Base-by-base conservation (phyloP, 805 yeast genomes). In the Ogataea kodamae region DNA sequence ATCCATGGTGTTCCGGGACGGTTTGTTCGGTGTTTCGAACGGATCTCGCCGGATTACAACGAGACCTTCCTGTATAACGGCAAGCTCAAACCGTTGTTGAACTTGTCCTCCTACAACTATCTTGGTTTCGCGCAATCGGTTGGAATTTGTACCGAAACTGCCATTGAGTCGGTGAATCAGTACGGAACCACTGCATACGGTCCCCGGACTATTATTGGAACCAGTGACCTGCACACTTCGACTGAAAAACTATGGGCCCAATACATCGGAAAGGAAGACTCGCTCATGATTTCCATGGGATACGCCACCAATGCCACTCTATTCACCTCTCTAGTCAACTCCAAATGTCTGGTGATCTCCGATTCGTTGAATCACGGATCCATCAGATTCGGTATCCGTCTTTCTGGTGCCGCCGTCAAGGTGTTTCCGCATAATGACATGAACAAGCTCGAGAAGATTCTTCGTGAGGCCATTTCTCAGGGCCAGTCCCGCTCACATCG, bases 1-100 rank as follows among this genome's bases (percentile, higher is more conserved):
- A 86, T 94, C n/a, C 82, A 84, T 40, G 97, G 97, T 32, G 97
- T 90, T 13, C 97, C 99, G 1, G 99, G 99, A 17, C 77, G 99
- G 58, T 81, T 69, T 52, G 78, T 90, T 49, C 74, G 78, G 38
- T 81, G 95, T 50, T 79, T 81, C 50, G 89, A 87, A 50, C 76
- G 98, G 49, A 62, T 67, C 19, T 71, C 88, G n/a, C 68, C 70
- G 28, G 81, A 81, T 46, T 73, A 74, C 50, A 77, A 78, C 54
- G 68, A 69, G 23, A 69, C 75, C 35, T 86, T 81, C 55, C 70
- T 76, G 20, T 85, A 82, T 54, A 76, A 86, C 22, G 96, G 97
- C 8, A 69, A 78, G 9, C 72, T 83, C 3, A 73, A 76, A 6
- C 81, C 81, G 46, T 86, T 95, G 56, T 68, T 92, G 45, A 92